A percentile compares a stretch with the other conserved stretches of the same genome.
These are phyloP conservation scores for Citrus trifoliata DNA, from an alignment of 345 rosid genomes.

Conservation along the genomic window DNA sequence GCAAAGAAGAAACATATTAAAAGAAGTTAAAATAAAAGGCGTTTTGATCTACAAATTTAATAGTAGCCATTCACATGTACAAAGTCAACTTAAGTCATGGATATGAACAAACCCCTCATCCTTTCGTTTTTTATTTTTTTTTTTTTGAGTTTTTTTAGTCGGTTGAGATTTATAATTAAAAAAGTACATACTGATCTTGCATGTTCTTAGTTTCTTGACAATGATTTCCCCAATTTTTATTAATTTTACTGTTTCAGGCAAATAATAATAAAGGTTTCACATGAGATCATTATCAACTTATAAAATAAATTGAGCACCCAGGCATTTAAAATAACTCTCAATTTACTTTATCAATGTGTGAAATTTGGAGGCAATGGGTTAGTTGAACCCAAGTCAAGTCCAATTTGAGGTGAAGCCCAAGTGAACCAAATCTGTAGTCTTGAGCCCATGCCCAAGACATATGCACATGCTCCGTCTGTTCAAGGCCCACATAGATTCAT, in stretches of 20 bases:
- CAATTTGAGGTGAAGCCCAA: too few relatives aligned
- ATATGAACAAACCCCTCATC: not conserved
- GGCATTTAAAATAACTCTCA: too few relatives aligned
- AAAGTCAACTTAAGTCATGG: constrained; percentile 31
- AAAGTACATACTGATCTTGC: not conserved
- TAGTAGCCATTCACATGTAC: constrained; percentile 18
- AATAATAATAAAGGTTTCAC: not conserved
- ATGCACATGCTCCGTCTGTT: too few relatives aligned
- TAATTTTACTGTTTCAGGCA: not conserved
- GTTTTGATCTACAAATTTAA: constrained; percentile 1
- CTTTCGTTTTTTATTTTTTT: not conserved
- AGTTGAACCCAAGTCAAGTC: too few relatives aligned
- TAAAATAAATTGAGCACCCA: too few relatives aligned
- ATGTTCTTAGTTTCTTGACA: not conserved
- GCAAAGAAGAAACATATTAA: not conserved
- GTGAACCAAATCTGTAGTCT: too few relatives aligned
- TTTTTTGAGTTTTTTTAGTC: not conserved
- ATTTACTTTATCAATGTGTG: too few relatives aligned
- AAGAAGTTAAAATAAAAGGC: not conserved
- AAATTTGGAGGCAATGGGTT: too few relatives aligned
- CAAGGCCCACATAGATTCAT: too few relatives aligned
- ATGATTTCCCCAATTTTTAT: not conserved
- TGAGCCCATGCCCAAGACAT: too few relatives aligned
- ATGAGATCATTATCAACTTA: too few relatives aligned
- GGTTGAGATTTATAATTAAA: not conserved